phyloP scores from a whole-genome alignment of 805 yeast species.

The Torulaspora quercuum region DNA sequence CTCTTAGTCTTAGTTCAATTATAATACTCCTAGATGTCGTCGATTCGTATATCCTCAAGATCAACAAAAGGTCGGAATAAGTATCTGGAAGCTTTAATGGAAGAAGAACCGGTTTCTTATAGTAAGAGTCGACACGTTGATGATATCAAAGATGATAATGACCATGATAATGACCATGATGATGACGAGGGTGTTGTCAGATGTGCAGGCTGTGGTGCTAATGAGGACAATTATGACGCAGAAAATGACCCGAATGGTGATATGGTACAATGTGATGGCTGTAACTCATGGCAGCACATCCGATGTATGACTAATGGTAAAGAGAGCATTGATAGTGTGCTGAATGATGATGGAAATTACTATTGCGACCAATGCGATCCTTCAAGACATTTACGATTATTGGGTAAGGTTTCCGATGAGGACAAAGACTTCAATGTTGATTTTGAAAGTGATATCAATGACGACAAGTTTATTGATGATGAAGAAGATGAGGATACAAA shows the following conservation, averaged over 20 bases:
- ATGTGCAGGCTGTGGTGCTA: slow-evolving; percentile 62
- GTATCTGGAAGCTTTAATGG: slow-evolving; percentile 27
- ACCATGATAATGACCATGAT: slow-evolving; percentile 28
- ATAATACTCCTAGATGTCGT: slow-evolving; percentile 17
- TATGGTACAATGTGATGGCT: slow-evolving; percentile 64
- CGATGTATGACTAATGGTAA: slow-evolving; percentile 50
- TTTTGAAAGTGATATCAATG: slow-evolving; percentile 11
- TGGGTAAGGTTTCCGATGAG: slow-evolving; percentile 8
- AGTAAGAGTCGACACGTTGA: slow-evolving; percentile 14
- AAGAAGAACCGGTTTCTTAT: slow-evolving; percentile 31
- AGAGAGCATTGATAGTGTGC: slow-evolving; percentile 23
- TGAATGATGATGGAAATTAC: slow-evolving; percentile 46
- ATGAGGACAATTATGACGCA: slow-evolving; percentile 54
- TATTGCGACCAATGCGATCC: slow-evolving; percentile 55
- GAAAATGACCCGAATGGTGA: slow-evolving; percentile 49
- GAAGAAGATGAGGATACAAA: slow-evolving; percentile 17
- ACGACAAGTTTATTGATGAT: slow-evolving; percentile 14
- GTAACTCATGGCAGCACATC: slow-evolving; percentile 72
- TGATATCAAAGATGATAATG: slow-evolving; percentile 15
- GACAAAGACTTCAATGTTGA: slow-evolving; percentile 28
- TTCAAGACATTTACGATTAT: slow-evolving; percentile 36
- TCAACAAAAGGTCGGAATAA: slow-evolving; percentile 43
- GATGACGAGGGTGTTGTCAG: slow-evolving; percentile 45
- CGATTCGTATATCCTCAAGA: slow-evolving; percentile 43
- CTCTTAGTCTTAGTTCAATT: slow-evolving; percentile 6